Conservation (phyloP, 441 rosid species). For the Croton setiger region DNA sequence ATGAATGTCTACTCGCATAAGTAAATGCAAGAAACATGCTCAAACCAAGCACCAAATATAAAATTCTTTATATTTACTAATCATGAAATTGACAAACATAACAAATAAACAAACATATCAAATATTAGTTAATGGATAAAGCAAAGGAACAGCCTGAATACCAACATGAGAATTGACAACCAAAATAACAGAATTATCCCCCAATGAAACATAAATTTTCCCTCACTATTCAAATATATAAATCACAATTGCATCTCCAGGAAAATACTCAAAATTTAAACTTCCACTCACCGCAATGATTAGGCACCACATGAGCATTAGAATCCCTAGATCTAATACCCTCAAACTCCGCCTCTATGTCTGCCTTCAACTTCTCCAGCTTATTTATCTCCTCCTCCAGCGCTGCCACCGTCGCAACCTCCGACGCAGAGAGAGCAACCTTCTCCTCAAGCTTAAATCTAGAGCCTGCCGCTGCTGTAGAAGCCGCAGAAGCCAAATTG, state of each 20-base stretch:
- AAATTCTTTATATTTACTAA: neutral
- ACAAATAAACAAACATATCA: neutral
- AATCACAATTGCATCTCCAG: too few relatives aligned
- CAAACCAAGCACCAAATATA: neutral
- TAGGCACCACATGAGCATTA: slow-evolving; percentile 77
- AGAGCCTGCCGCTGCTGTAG: slow-evolving; percentile 24
- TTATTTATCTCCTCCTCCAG: slow-evolving; percentile 48
- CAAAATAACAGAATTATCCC: neutral
- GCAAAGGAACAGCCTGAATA: neutral
- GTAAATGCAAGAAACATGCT: neutral
- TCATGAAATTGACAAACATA: neutral
- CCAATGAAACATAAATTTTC: neutral
- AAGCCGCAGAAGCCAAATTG: slow-evolving; percentile 23
- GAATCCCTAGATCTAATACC: slow-evolving; percentile 72
- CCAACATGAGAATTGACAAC: neutral
- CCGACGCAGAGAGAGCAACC: slow-evolving; percentile 24
- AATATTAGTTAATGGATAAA: neutral
- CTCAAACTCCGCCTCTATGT: slow-evolving; percentile 75
- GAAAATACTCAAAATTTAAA: neutral
- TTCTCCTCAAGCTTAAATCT: slow-evolving; percentile 36
- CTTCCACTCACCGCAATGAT: slow-evolving; percentile 69
- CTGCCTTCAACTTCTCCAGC: slow-evolving; percentile 76
- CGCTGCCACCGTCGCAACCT: slow-evolving; percentile 33
- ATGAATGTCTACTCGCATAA: slow-evolving; percentile 1
- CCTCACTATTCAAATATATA: neutral